Evolutionary conservation across 805 yeast species (phyloP), one percentile per base, ranked within the genome.

Genomic region (Pichia thaimueangensis): DNA sequence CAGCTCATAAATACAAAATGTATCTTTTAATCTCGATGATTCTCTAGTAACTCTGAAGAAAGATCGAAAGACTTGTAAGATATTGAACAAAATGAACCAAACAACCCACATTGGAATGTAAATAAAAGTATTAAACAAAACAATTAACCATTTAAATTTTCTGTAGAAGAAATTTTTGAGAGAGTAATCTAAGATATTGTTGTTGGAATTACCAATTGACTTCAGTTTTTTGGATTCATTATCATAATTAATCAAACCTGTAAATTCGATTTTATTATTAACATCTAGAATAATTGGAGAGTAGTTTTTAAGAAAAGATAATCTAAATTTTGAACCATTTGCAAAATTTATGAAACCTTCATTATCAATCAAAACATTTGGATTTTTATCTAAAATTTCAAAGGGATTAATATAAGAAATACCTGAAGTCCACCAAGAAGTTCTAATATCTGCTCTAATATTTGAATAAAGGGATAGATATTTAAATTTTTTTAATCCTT

Each of bases 391-490:
- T 35, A 68, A 51, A 15, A 58, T 60, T 42, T 63, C 60, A 55
- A 79, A 81, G 0, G 87, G 87, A 51, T 82, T 86, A 29, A 67
- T 62, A 22, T 61, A 53, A 0, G 83, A 74, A 28, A 83, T 83
- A 5, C 85, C 85, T 0, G 94, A 70, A 2, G 94, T 85, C 75
- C 84, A 86, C 82, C 86, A 87, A 13, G 85, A 74, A 4, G 94
- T 79, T 51, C 95, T 74, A 49, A 80, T 80, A 62, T 86, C 96
- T 48, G 86, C 84, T 45, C 80, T 73, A 31, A 84, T 72, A 61
- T 87, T 87, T 6, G 93, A 84, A 55, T 86, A 85, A 35, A 86
- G 60, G 6, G 78, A 60, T 33, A 71, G 69, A 48, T 74, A 58
- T 45, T 70, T 62, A 64, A 86, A 87, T 25, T 46, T 45, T 23